Base-by-base conservation (phyloP, 345 rosid species). In the Carallia pectinifolia region DNA sequence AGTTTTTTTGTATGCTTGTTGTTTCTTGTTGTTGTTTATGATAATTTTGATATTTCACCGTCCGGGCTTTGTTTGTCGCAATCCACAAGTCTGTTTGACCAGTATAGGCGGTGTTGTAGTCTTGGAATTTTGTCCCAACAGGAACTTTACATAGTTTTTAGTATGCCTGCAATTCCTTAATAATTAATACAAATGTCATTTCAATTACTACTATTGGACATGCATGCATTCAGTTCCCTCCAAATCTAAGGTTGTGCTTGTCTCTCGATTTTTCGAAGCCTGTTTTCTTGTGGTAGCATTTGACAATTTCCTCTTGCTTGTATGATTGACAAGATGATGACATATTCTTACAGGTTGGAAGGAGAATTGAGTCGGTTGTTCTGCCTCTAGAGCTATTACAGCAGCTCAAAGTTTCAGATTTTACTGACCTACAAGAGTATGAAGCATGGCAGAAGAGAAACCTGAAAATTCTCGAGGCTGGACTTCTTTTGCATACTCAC, bases 381-480 rank as follows among this genome's bases (percentile, higher is more conserved):
- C 92, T 95, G 66, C 98, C 99, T 0, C 71, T 95, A 53, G 99
- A 95, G 78, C 79, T 95, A 52, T 81, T 95, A 76, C 99, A 95
- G 79, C 99, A 95, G 83, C 84, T 95, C 30, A 95, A 95, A 80
- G 69, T 73, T 61, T 89, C 97, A 2, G 99, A 95, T 88, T 95
- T 92, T 77, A 73, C 89, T 8, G 96, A 95, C 75, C 87, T 85
- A 64, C 94, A 88, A 79, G 99, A 92, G 70, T 90, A 85, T 38
- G 94, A 86, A 66, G 82, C 86, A 34, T 95, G 99, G 99, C 84
- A 87, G 60, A 95, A 88, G 86, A 85, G 99, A 77, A 84, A 85
- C 47, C 71, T 95, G 50, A 92, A 77, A 65, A 86, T 89, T 87
- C 98, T 95, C 52, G 98, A 95, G 81, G 93, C 84, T 61, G 99